phyloP scores from a whole-genome alignment of 1,139 yeast species.

The Pneumocystis oryctolagi region DNA sequence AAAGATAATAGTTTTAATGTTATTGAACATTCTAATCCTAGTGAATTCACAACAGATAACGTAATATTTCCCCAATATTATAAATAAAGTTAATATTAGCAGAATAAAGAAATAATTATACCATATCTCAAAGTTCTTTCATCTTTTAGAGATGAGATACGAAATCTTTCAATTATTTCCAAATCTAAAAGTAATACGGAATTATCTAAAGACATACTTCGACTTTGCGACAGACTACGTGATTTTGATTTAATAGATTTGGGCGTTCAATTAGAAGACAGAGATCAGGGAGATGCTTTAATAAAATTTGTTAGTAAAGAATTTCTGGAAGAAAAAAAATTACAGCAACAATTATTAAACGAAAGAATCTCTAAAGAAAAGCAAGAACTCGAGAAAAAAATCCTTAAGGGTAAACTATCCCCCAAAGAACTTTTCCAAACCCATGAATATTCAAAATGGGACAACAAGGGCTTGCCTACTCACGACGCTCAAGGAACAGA shows the following conservation, averaged over 20 bases:
- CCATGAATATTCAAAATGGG: slow-evolving; percentile 57
- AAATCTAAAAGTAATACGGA: not conserved
- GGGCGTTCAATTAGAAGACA: slow-evolving; percentile 79
- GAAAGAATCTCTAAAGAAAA: slow-evolving; percentile 28
- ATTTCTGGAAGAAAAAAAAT: slow-evolving; percentile 48
- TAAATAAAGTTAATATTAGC: not conserved
- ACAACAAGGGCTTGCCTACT: slow-evolving; percentile 68
- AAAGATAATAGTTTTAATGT: slow-evolving; percentile 42
- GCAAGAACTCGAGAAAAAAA: slow-evolving; percentile 41
- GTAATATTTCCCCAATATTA: slow-evolving; percentile 29
- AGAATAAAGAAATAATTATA: slow-evolving; percentile 42
- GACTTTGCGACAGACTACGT: slow-evolving; percentile 44
- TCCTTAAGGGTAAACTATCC: slow-evolving; percentile 51
- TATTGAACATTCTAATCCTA: slow-evolving; percentile 54
- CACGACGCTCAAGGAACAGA: slow-evolving; percentile 68
- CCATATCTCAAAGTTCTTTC: slow-evolving; percentile 73
- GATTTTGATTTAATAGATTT: slow-evolving; percentile 51
- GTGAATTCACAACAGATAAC: slow-evolving; percentile 9
- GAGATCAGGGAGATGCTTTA: slow-evolving; percentile 47
- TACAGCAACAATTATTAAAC: slow-evolving; percentile 33
- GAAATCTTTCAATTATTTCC: slow-evolving; percentile 39
- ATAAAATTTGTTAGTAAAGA: slow-evolving; percentile 72
- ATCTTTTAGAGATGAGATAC: slow-evolving; percentile 64
- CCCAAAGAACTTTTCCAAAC: slow-evolving; percentile 64
- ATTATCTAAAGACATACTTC: slow-evolving; percentile 33